A percentile compares a stretch with the other conserved stretches of the same genome.
phyloP scores from a whole-genome alignment of 1,139 yeast species.

The Suhomyces bolitotheri region DNA sequence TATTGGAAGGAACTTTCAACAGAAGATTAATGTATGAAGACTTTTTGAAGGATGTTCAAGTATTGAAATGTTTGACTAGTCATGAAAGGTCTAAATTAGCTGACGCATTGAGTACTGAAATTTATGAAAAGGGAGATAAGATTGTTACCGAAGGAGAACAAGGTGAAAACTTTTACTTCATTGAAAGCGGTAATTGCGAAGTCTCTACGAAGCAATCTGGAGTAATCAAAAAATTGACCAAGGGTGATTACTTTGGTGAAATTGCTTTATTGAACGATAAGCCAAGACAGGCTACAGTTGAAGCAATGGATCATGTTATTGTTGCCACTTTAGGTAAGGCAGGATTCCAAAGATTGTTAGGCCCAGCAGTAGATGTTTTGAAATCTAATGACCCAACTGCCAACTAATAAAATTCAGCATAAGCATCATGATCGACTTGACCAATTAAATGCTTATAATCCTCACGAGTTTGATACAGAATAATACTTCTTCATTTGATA shows the following conservation, averaged over 20 bases:
- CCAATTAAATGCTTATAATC: too few species aligned
- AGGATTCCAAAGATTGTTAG: constrained; percentile 90
- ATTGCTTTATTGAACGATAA: constrained; percentile 86
- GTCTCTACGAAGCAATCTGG: constrained; percentile 63
- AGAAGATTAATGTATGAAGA: constrained; percentile 90
- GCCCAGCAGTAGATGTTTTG: constrained; percentile 85
- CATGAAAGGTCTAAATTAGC: constrained; percentile 91
- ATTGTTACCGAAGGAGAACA: constrained; percentile 86
- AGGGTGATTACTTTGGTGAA: constrained; percentile 96
- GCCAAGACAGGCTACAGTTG: constrained; percentile 94
- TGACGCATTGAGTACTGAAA: constrained; percentile 84
- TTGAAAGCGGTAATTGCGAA: constrained; percentile 84
- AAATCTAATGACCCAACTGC: constrained; percentile 79
- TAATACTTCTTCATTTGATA: too few species aligned
- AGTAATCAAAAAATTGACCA: constrained; percentile 56
- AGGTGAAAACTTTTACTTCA: constrained; percentile 89
- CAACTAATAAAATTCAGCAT: too few species aligned
- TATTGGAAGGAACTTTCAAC: constrained; percentile 85
- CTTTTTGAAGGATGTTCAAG: constrained; percentile 83
- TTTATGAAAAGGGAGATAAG: constrained; percentile 67
- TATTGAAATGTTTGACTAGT: constrained; percentile 66
- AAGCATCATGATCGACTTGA: too few species aligned
- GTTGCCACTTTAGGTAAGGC: constrained; percentile 90
- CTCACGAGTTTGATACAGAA: too few species aligned
- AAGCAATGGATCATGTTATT: constrained; percentile 71